These are phyloP conservation scores for Acanthamoeba healyi DNA, from an alignment of 208 protist genomes.

Conservation along the genomic window DNA sequence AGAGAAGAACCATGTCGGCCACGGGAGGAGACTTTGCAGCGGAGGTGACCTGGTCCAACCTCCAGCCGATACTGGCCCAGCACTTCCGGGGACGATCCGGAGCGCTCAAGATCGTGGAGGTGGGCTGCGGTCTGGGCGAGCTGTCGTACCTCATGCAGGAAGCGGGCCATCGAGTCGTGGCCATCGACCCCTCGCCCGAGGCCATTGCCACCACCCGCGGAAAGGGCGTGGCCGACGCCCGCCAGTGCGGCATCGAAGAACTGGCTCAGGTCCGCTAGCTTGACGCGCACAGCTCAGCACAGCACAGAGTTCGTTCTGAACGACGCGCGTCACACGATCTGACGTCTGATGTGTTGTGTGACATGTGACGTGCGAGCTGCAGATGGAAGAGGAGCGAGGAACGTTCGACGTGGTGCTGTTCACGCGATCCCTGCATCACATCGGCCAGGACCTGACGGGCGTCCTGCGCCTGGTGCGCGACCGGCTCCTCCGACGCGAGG, in stretches of 20 bases:
- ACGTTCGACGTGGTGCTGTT: constrained; percentile 57
- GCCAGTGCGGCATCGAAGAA: constrained; percentile 27
- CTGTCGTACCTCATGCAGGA: constrained; percentile 19
- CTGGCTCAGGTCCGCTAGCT: neutral
- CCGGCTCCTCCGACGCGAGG: neutral
- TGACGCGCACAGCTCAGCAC: too few relatives aligned
- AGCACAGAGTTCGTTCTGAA: too few relatives aligned
- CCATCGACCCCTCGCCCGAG: constrained; percentile 41
- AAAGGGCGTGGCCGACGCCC: neutral
- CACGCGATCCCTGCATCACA: constrained; percentile 21
- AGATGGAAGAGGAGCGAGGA: neutral
- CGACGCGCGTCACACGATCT: too few relatives aligned
- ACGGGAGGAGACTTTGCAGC: constrained; percentile 33
- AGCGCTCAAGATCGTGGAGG: constrained; percentile 41
- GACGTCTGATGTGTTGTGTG: too few relatives aligned
- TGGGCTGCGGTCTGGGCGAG: constrained; percentile 45
- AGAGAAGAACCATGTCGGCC: neutral
- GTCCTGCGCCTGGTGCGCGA: neutral
- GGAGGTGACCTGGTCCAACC: neutral
- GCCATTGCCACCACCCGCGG: constrained; percentile 1
- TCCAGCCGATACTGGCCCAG: neutral
- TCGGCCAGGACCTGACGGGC: constrained; percentile 11
- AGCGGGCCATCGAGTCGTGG: constrained; percentile 6
- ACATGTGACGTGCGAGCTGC: too few relatives aligned
- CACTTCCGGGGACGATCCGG: neutral